Base-by-base conservation (phyloP, 768 basidiomycete species). In the Basidioascus undulatus region DNA sequence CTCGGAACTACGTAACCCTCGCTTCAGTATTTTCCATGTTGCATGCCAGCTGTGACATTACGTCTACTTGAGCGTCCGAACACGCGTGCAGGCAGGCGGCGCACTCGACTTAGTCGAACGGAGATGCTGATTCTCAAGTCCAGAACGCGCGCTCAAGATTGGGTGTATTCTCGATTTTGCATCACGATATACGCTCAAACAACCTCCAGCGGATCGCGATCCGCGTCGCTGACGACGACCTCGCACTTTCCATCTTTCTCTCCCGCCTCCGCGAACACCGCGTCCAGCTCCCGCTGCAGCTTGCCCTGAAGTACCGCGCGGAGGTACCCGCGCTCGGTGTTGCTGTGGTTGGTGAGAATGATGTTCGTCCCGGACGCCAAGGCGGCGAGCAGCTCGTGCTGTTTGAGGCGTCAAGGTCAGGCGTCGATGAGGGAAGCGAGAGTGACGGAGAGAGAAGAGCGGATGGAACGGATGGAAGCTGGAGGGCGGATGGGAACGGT, bases 291-390 rank as follows among this genome's bases (percentile, higher is more conserved):
- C 26, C 39, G 37, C 38, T 39, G 36, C 26, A 94, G 63, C 58
- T 71, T 74, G 11, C 62, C 57, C 30, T 74, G 73, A 25, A 94
- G 68, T 19, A 70, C 61, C 15, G 74, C 41, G 5, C 47, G 70
- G 41, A 96, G 74, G 60, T 82, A 94, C 0, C 83, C 83, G 25
- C 87, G 77, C 61, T 96, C 89, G 33, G 87, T 87, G 59, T 86
- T 86, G 13, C 82, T 78, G 59, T 94, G 89, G 15, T 44, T 53
- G 34, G 25, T 42, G 41, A 92, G 66, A 47, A 92, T 68, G 53
- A 92, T 76, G 54, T 79, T 69, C 51, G 64, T 71, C 26, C 82
- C 80, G 32, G 61, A 57, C 9, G 78, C 79, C 11, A 81, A 65
- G 2, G 79, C 69, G 2, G 79, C 77, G 32, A 94, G 64, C 40